Evolutionary conservation across 2,329 filamentous ascomycete species (phyloP), one percentile per base, ranked within the genome.

Genomic region (Penicillium sp.): DNA sequence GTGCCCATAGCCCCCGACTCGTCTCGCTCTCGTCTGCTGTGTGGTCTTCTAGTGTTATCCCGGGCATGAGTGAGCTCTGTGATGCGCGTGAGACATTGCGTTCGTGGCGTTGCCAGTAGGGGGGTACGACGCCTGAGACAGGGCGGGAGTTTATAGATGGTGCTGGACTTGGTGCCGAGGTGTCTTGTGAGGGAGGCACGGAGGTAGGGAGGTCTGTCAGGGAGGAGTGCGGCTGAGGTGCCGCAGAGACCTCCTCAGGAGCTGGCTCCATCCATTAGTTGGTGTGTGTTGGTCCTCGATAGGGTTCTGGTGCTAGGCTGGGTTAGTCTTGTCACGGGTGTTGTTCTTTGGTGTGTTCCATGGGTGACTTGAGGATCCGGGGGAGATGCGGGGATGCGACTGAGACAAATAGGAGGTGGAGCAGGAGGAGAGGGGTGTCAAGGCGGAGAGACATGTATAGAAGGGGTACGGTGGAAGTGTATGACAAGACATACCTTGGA

Each of bases 11-110:
- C 0, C 77, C 75, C 32, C 75, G 75, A 57, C 74, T 78, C 14
- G 77, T 76, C 56, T 81, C 77, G 32, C 76, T 76, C 35, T 71
- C 67, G 51, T 81, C 79, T 42, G 78, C 74, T 20, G 81, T 83
- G 62, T 85, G 79, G 61, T 86, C 82, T 57, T 84, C 79, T 20
- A 86, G 73, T 2, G 72, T 74, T 52, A 86, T 86, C 29, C 72
- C 55, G 18, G 69, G 62, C n/a, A 62, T 64, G 9, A 68, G 42
- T 1, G 70, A 72, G 6, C 54, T 58, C 28, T 71, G 63, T 6
- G 71, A 74, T 13, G 65, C 60, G 23, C 68, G 68, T 16, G 72
- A 74, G 14, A 62, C 49, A 42, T 66, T 63, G 39, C 71, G 68
- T 24, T 57, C 56, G 42, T 68, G 63, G 43, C 74, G 72, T 20